phyloP scores from a whole-genome alignment of 2,329 filamentous ascomycete species.

The Aphanocladium album region DNA sequence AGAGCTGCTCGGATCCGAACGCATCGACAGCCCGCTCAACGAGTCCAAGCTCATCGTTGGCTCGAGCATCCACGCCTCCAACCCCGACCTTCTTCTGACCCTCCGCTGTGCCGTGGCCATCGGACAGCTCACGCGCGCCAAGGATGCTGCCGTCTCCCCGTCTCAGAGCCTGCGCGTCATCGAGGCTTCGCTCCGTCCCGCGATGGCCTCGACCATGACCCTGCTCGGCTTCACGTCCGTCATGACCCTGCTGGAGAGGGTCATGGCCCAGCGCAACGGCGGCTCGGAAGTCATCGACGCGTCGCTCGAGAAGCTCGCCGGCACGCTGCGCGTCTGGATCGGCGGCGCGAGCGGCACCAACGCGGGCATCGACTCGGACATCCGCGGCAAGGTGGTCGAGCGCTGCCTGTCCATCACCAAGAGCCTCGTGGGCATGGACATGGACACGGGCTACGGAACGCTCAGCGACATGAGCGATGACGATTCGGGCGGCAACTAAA shows the following conservation, averaged over 20 bases:
- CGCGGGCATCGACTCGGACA: slow-evolving; percentile 44
- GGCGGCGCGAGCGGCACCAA: slow-evolving; percentile 47
- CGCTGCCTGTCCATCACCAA: slow-evolving; percentile 53
- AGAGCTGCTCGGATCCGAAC: slow-evolving; percentile 39
- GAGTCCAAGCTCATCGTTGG: slow-evolving; percentile 40
- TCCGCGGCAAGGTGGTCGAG: slow-evolving; percentile 51
- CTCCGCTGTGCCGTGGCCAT: slow-evolving; percentile 57
- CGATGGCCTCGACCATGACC: slow-evolving; percentile 39
- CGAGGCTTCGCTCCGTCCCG: slow-evolving; percentile 42
- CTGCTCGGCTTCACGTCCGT: slow-evolving; percentile 56
- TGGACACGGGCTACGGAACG: slow-evolving; percentile 55
- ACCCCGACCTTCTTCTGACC: slow-evolving; percentile 51
- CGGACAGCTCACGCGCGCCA: slow-evolving; percentile 48
- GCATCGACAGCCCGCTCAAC: slow-evolving; percentile 21
- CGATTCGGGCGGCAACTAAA: not conserved
- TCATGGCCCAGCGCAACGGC: slow-evolving; percentile 43
- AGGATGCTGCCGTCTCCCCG: slow-evolving; percentile 29
- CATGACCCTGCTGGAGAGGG: slow-evolving; percentile 52
- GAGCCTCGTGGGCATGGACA: slow-evolving; percentile 53
- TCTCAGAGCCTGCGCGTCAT: slow-evolving; percentile 44
- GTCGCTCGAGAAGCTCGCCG: slow-evolving; percentile 53
- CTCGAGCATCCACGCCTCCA: slow-evolving; percentile 34
- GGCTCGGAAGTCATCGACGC: slow-evolving; percentile 39
- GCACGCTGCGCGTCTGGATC: slow-evolving; percentile 56
- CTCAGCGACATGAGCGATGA: slow-evolving; percentile 46